Evolutionary conservation across 2,329 filamentous ascomycete genomes (phyloP).

Genomic region (Fusarium nisikadoi): DNA sequence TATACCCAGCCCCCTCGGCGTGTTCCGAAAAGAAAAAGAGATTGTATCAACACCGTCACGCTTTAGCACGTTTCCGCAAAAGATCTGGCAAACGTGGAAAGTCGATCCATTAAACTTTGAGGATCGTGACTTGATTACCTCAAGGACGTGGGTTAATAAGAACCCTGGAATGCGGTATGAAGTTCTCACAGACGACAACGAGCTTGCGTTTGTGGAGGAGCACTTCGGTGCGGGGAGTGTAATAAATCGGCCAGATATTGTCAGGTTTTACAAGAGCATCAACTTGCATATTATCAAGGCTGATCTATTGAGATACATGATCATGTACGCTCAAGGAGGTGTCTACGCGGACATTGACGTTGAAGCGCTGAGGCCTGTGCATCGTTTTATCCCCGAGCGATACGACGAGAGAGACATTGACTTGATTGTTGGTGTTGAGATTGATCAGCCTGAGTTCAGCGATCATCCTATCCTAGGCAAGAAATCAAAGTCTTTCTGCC

Average conservation of each 20-base stretch:
- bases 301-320: constrained; percentile 75
- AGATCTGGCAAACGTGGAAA: constrained; percentile 85
- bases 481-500: constrained; percentile 77
- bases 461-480: constrained; percentile 73
- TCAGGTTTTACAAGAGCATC: constrained; percentile 68
- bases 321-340: constrained; percentile 79
- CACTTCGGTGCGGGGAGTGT: constrained; percentile 75
- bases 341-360: constrained; percentile 70
- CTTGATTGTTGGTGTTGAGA: constrained; percentile 76
- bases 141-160: constrained; percentile 72
- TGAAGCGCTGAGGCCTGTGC: constrained; percentile 49
- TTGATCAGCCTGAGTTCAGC: constrained; percentile 73
- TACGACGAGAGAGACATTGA: constrained; percentile 73
- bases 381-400: constrained; percentile 58
- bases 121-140: constrained; percentile 67
- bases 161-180: constrained; percentile 76
- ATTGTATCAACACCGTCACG: constrained; percentile 21
- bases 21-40: constrained; percentile 25
- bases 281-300: constrained; percentile 73
- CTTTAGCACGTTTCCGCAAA: constrained; percentile 64
- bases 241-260: constrained; percentile 71
- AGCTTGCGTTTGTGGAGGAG: constrained; percentile 73
- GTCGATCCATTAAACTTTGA: constrained; percentile 74
- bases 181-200: constrained; percentile 75
- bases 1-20: constrained; percentile 38